phyloP scores from a whole-genome alignment of 176 grass and related monocot genomes.

The Ampelocalamus luodianensis region DNA sequence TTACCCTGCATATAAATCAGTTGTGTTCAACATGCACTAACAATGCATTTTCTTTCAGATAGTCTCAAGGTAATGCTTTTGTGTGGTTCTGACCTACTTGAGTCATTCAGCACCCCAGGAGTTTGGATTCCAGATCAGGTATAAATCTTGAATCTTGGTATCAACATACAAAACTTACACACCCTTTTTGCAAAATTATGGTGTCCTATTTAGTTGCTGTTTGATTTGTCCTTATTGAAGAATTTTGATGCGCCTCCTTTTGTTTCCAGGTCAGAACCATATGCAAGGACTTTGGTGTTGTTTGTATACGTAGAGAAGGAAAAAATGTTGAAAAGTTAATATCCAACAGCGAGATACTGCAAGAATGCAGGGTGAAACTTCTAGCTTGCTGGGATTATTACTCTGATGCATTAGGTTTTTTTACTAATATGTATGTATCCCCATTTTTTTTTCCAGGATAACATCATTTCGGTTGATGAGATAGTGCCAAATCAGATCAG shows the following conservation, averaged over 20 bases:
- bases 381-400: not conserved
- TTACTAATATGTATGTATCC: not conserved
- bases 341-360: constrained; percentile 51
- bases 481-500: constrained; percentile 94
- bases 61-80: constrained; percentile 75
- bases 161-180: not conserved
- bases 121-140: constrained; percentile 94
- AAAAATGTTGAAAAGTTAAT: constrained; percentile 70
- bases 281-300: constrained; percentile 75
- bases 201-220: not conserved
- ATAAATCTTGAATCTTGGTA: not conserved
- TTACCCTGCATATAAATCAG: not conserved
- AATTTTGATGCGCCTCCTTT: not conserved
- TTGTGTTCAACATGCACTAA: not conserved
- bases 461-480: constrained; percentile 79
- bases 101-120: constrained; percentile 70
- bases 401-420: not conserved
- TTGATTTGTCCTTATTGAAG: not conserved
- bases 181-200: not conserved
- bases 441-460: constrained; percentile 57
- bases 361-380: constrained; percentile 64
- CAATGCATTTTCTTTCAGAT: constrained; percentile 42
- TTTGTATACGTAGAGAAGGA: constrained; percentile 80
- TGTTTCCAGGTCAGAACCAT: constrained; percentile 65
- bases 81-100: constrained; percentile 89